A percentile compares a stretch with the other conserved stretches of the same genome.
phyloP scores from a whole-genome alignment of 169 alveolate genomes.

The Babesia divergens region DNA sequence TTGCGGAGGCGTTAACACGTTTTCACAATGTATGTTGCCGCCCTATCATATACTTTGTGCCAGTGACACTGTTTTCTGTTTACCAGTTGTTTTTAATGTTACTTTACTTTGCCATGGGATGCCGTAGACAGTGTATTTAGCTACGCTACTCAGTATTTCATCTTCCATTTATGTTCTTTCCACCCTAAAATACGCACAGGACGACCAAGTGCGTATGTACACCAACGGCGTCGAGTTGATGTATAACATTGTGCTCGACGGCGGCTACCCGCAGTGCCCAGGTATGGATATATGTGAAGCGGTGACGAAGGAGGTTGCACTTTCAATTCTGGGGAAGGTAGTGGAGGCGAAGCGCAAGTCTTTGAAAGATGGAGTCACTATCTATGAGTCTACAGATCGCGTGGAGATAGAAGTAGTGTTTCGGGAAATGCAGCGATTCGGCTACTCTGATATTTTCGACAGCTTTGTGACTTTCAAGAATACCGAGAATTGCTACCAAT shows the following conservation, averaged over 20 bases:
- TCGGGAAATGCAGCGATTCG: constrained; percentile 45
- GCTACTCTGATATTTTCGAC: constrained; percentile 35
- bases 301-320: constrained; percentile 12
- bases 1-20: constrained; percentile 28
- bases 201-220: constrained; percentile 60
- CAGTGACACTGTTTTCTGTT: too few species aligned
- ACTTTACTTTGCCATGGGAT: background rate
- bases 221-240: constrained; percentile 49
- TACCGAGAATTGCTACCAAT: constrained; percentile 37
- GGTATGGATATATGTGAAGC: constrained; percentile 38
- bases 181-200: constrained; percentile 24
- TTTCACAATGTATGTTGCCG: constrained; percentile 29
- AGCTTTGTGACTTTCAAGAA: constrained; percentile 36
- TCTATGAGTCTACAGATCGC: background rate
- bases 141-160: too few species aligned
- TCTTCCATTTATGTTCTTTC: too few species aligned
- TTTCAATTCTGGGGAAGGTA: constrained; percentile 17
- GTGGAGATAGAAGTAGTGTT: constrained; percentile 1
- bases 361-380: background rate
- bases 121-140: background rate
- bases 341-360: background rate
- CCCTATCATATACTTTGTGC: background rate
- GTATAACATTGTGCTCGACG: constrained; percentile 48
- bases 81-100: too few species aligned
- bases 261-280: constrained; percentile 57